Percentiles rank a stretch among this genome's conserved stretches.
Evolutionary conservation across 2,329 filamentous ascomycete genomes (phyloP).

Genomic region (Neonectria coccinea): DNA sequence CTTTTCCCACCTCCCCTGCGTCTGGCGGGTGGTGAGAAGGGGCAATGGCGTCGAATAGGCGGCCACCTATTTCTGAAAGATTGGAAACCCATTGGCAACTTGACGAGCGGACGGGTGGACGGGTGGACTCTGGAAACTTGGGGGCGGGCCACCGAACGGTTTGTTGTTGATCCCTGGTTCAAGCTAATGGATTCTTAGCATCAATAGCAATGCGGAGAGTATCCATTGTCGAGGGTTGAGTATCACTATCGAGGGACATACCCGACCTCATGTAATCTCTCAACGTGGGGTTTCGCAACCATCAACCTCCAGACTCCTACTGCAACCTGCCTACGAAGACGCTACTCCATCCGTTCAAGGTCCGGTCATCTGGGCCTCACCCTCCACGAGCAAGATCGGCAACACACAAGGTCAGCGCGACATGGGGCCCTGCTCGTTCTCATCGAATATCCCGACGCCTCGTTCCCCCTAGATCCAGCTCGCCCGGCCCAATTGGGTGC

Average conservation of each 20-base stretch:
- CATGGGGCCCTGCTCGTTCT: constrained; percentile 2
- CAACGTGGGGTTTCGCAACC: constrained; percentile 13
- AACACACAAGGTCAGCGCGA: background rate
- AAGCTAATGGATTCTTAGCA: constrained; percentile 17
- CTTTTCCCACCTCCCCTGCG: constrained; percentile 11
- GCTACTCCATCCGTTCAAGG: background rate
- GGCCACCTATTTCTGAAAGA: constrained; percentile 10
- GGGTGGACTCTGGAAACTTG: constrained; percentile 16
- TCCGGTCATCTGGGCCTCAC: constrained; percentile 9
- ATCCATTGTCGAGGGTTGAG: constrained; percentile 1
- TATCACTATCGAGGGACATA: background rate
- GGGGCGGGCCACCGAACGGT: constrained; percentile 17
- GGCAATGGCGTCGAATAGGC: background rate
- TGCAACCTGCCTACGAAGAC: background rate
- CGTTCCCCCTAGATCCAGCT: constrained; percentile 7
- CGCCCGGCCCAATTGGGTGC: constrained; percentile 9
- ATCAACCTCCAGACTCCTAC: background rate
- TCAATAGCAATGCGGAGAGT: constrained; percentile 4
- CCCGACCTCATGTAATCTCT: background rate
- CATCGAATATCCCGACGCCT: constrained; percentile 17
- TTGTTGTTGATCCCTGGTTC: constrained; percentile 17
- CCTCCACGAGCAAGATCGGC: background rate
- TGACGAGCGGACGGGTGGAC: constrained; percentile 4
- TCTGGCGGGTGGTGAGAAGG: background rate
- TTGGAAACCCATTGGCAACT: constrained; percentile 15